Evolutionary conservation across 2,329 filamentous ascomycete species (phyloP), one percentile per base, ranked within the genome.

Genomic region (Cladophialophora exuberans): DNA sequence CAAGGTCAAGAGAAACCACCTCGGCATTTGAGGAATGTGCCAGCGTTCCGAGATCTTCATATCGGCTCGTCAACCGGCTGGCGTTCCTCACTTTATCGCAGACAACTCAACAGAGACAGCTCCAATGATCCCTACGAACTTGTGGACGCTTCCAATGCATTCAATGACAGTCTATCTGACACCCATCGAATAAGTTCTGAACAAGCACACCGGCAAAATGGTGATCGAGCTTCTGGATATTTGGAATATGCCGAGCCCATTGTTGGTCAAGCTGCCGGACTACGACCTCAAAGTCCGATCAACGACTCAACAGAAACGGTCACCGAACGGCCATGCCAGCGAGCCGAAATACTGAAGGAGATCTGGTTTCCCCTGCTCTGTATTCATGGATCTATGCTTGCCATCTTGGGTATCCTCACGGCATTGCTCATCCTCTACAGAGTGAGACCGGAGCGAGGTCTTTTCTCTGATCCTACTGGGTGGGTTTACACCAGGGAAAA

Each of bases 381-480:
- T 6, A 47, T 53, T 15, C 42, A 36, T 9, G 41, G 25, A 6
- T 38, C 50, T n/a, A 46, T 53, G 50, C 30, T 53, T 4, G 15
- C 47, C 3, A 38, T 46, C 20, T 20, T 38, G 25, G 28, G 25
- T 13, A 30, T 17, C 7, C 31, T 53, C 9, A 30, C 42, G 5
- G 23, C 28, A 4, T n/a, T 53, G 10, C 13, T 53, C 17, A 15
- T 10, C 4, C 4, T 46, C 28, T 56, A 52, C 33, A 45, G 28
- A 46, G 53, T 56, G 22, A 30, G 15, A 15, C 25, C 47, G 15
- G 28, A 46, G 6, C 45, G 42, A 11, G 33, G 53, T 3, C 33
- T 56, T 3, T 56, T 56, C 31, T 41, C 26, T 7, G 47, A 56
- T 13, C 48, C 48, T 4, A 17, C 28, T 10, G 53, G 53, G n/a